Base-by-base conservation (phyloP, 2,329 filamentous ascomycete species). In the Xylariales sp. region DNA sequence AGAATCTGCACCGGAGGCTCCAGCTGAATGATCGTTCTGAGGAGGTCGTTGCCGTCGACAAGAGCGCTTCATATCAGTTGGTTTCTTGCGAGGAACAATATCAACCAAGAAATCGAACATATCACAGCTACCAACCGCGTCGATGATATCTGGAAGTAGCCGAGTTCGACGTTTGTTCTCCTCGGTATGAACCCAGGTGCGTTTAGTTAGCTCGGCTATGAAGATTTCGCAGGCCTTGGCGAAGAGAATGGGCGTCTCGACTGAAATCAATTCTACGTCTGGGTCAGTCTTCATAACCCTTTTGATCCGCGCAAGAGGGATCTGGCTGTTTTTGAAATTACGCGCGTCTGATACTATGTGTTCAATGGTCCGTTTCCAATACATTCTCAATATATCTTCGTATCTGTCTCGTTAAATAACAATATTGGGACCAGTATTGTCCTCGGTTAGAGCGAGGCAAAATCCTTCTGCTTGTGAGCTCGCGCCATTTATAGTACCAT, bases 101-200 rank as follows among this genome's bases (percentile, higher is more conserved):
- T 98, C 93, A 60, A 98, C 98, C 42, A 98, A 74, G 66, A 98
- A 98, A 67, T 98, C 93, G 62, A 98, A 98, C 93, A 98, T 98
- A 68, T 98, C 93, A 16, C 89, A 95, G 67, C 98, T 98, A 43
- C 88, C 86, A 18, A 98, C 74, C 12, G 93, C 93, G 10, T 88
- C 94, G 16, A 93, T 93, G 59, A 98, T 98, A 57, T 98, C 93
- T 40, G 88, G 95, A 35, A 93, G 81, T 65, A 98, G 93, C 29
- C 98, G 72, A 2, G 93, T 98, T 29, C 93, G 83, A 20, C 93
- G 81, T 72, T 98, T 98, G 70, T 98, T 98, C 66, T 98, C 93
- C 60, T 98, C 93, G 13, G 93, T 93, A 55, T 98, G 93, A 47
- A 98, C 97, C 93, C 93, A 98, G 32, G 93, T 93, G 47, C 93